Evolutionary conservation across 2,329 filamentous ascomycete genomes (phyloP).

Genomic region (Cercospora citrullina): DNA sequence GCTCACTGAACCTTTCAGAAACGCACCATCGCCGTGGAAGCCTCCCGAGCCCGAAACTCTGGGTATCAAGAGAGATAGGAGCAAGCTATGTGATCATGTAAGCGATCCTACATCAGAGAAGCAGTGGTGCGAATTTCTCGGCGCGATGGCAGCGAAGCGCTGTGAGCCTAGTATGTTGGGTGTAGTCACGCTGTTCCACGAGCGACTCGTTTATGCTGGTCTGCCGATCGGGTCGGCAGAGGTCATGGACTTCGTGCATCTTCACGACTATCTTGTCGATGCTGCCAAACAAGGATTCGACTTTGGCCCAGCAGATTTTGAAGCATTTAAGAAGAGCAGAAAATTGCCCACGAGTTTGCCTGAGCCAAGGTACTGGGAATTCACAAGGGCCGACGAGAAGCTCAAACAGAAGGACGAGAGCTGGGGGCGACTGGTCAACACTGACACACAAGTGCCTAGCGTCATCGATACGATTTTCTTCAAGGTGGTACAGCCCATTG

Average conservation of each 20-base stretch:
- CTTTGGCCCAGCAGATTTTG: conserved; percentile 49
- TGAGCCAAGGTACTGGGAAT: conserved; percentile 32
- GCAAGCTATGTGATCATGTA: conserved; percentile 51
- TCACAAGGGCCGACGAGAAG: conserved; percentile 30
- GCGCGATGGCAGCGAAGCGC: conserved; percentile 14
- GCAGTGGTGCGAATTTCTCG: conserved; percentile 36
- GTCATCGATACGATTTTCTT: conserved; percentile 59
- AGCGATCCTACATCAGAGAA: conserved; percentile 50
- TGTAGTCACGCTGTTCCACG: conserved; percentile 63
- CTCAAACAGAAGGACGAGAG: conserved; percentile 29
- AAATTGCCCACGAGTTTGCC: conserved; percentile 51
- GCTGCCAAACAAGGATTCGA: conserved; percentile 50
- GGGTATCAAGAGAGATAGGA: conserved; percentile 53
- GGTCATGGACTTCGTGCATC: conserved; percentile 35
- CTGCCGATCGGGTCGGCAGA: conserved; percentile 17
- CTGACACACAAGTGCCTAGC: too few species aligned
- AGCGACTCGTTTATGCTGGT: conserved; percentile 58
- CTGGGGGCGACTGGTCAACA: background rate
- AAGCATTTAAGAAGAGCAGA: conserved; percentile 54
- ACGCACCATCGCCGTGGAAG: conserved; percentile 57
- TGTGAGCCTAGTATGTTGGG: conserved; percentile 65
- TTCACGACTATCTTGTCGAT: conserved; percentile 51
- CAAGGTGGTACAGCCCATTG: conserved; percentile 29
- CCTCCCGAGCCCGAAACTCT: conserved; percentile 38
- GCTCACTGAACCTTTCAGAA: conserved; percentile 67